These are phyloP conservation scores for Platismatia glauca DNA, from an alignment of 495 filamentous ascomycete genomes.

Conservation along the genomic window DNA sequence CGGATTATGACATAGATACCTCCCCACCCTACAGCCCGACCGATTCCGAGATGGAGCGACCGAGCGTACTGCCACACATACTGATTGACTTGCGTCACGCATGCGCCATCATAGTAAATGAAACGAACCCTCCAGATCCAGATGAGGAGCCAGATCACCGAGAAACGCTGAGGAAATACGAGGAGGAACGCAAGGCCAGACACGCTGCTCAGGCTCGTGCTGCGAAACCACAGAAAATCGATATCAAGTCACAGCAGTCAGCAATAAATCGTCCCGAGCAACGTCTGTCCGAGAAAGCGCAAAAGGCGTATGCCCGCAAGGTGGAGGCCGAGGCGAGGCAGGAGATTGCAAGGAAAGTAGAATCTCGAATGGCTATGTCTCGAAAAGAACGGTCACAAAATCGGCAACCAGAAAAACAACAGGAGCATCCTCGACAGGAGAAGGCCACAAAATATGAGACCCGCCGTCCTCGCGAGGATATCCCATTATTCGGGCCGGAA, in stretches of 20 bases:
- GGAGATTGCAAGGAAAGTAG: slow-evolving; percentile 5
- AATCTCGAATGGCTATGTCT: background rate
- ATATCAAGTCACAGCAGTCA: slow-evolving; percentile 11
- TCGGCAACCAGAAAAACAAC: background rate
- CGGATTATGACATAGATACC: slow-evolving; percentile 22
- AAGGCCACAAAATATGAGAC: slow-evolving; percentile 18
- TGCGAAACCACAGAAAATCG: slow-evolving; percentile 14
- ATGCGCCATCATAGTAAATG: slow-evolving; percentile 23
- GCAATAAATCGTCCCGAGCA: slow-evolving; percentile 7
- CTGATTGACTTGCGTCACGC: slow-evolving; percentile 20
- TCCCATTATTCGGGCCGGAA: slow-evolving; percentile 4
- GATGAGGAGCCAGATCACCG: slow-evolving; percentile 24
- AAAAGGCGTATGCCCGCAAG: slow-evolving; percentile 6
- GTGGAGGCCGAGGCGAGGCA: slow-evolving; percentile 5
- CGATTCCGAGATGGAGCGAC: slow-evolving; percentile 24
- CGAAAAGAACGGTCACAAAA: slow-evolving; percentile 1
- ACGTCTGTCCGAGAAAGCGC: slow-evolving; percentile 9
- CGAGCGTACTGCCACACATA: slow-evolving; percentile 10
- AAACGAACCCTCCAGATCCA: slow-evolving; percentile 23
- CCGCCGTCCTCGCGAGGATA: slow-evolving; percentile 9
- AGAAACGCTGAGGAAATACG: slow-evolving; percentile 20
- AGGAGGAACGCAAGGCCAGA: slow-evolving; percentile 17
- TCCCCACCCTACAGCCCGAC: slow-evolving; percentile 26
- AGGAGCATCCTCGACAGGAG: slow-evolving; percentile 9
- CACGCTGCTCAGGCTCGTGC: slow-evolving; percentile 13